Base-by-base conservation (phyloP, 805 yeast species). In the Candida anglica region DNA sequence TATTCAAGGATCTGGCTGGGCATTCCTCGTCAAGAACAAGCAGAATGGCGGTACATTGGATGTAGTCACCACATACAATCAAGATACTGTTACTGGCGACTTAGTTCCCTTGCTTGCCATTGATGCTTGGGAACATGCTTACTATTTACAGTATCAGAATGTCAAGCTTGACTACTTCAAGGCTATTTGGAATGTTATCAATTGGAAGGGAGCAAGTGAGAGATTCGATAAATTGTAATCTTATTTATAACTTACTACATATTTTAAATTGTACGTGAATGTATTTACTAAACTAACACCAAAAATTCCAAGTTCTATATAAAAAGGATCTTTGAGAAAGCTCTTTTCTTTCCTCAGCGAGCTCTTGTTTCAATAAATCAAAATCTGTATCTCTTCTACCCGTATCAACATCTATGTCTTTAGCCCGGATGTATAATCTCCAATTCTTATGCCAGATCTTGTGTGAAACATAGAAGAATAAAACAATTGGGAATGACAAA, bases 91-190 rank as follows among this genome's bases (percentile, higher is more conserved):
- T 14, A 56, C 64, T 16, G 68, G 64, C 8, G 64, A 69, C 7
- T 60, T 56, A 34, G 65, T 62, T 33, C 69, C 72, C 11, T 61
- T 70, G 51, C 56, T 71, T 41, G 75, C 74, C 13, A 70, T 71
- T 50, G 76, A 71, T 52, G 73, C 74, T 35, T 71, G 76, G 76
- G 75, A 71, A 48, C 75, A 71, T 45, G 75, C 75, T 37, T 71
- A 70, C 53, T 71, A 71, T 55, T 66, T 71, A 48, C 75, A 71
- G 44, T 71, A 70, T 53, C 73, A 71, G 47, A 71, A 71, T 46
- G 73, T 65, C 39, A 71, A 71, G 50, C 71, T 56, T 14, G 74
- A 67, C 47, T 70, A 70, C 49, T 68, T 70, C 48, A 69, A 69
- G 49, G 70, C 72, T 33, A 65, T 71, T 42, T 70, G 73, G 71